Conservation (phyloP, 805 yeast genomes). For the Kluyveromyces lactis region DNA sequence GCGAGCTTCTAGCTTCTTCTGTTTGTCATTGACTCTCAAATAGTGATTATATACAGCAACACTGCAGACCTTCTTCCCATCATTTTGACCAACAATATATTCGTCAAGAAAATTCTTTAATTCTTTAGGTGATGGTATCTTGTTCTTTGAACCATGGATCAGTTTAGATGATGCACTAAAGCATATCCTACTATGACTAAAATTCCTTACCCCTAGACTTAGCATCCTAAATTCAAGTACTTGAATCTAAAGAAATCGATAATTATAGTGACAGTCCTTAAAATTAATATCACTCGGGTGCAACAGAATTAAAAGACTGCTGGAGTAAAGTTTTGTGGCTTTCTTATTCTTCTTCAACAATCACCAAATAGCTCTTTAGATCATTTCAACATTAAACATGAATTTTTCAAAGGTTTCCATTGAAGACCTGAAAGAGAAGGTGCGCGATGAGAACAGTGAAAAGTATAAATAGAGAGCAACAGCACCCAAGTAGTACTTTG, state of each 20-base stretch:
- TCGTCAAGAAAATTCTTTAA: slow-evolving; percentile 40
- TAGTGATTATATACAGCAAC: slow-evolving; percentile 57
- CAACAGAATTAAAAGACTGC: too few relatives aligned
- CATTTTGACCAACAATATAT: slow-evolving; percentile 49
- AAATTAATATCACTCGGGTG: too few relatives aligned
- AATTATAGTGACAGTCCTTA: too few relatives aligned
- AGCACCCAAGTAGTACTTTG: too few relatives aligned
- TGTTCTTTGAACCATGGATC: slow-evolving; percentile 4
- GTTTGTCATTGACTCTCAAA: slow-evolving; percentile 38
- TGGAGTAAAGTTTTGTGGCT: too few relatives aligned
- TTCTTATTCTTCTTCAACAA: too few relatives aligned
- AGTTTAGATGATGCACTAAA: slow-evolving; percentile 1
- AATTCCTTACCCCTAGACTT: not conserved
- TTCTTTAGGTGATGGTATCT: slow-evolving; percentile 40
- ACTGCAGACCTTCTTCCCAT: slow-evolving; percentile 47
- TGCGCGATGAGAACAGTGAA: not conserved
- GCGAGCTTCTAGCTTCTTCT: slow-evolving; percentile 24
- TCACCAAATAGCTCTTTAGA: too few relatives aligned
- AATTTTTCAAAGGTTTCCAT: not conserved
- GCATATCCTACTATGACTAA: not conserved
- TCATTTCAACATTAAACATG: too few relatives aligned
- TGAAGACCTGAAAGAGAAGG: slow-evolving; percentile 5
- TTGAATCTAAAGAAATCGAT: too few relatives aligned
- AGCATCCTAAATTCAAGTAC: slow-evolving; percentile 4
- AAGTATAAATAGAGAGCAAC: not conserved